Percentiles rank a stretch among this genome's conserved stretches.
phyloP scores from a whole-genome alignment of 345 rosid genomes.

The Schrenkiella parvula region DNA sequence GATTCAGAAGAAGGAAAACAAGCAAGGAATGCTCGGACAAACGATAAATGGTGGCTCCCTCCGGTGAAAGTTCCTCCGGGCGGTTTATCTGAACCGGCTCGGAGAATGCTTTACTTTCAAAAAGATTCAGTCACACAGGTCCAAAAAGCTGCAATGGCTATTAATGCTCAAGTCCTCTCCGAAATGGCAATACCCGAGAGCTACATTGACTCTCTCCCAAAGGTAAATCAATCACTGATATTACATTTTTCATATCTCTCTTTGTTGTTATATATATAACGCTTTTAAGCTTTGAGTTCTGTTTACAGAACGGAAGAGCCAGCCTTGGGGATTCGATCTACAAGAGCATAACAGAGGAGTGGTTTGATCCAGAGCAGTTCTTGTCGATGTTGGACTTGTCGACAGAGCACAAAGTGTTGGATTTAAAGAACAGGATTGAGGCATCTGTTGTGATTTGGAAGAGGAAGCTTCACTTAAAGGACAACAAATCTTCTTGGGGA shows the following conservation, averaged over 20 bases:
- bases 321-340: constrained; percentile 89
- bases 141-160: constrained; percentile 94
- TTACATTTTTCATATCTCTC: background rate
- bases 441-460: constrained; percentile 93
- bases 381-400: constrained; percentile 70
- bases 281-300: background rate
- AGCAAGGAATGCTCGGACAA: constrained; percentile 42
- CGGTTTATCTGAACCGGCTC: constrained; percentile 59
- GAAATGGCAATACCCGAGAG: constrained; percentile 87
- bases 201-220: constrained; percentile 90
- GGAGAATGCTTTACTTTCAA: constrained; percentile 68
- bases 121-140: constrained; percentile 98
- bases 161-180: constrained; percentile 87
- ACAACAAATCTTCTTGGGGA: constrained; percentile 83
- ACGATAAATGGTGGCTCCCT: constrained; percentile 96
- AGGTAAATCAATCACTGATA: constrained; percentile 39
- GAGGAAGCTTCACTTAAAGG: constrained; percentile 78
- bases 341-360: constrained; percentile 79
- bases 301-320: constrained; percentile 72
- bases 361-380: constrained; percentile 78
- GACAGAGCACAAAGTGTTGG: constrained; percentile 80
- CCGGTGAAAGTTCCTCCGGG: constrained; percentile 65
- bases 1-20: constrained; percentile 53
- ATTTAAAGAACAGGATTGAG: constrained; percentile 83
- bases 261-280: background rate